These are phyloP conservation scores for Blumeria graminis DNA, from an alignment of 2,329 filamentous ascomycete genomes.

Conservation along the genomic window DNA sequence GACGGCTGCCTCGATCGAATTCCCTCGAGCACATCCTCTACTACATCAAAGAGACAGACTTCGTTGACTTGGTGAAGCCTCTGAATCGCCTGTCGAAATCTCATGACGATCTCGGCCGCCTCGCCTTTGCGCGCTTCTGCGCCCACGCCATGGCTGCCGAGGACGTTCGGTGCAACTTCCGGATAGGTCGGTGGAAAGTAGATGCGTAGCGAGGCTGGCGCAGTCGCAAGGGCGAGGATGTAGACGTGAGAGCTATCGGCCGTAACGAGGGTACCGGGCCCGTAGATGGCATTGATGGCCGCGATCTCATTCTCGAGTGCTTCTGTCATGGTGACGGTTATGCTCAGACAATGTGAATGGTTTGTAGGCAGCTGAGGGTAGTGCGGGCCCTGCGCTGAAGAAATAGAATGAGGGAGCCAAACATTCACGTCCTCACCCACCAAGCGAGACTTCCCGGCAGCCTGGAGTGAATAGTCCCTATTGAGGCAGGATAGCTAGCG, in stretches of 20 bases:
- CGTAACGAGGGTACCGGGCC: slow-evolving; percentile 31
- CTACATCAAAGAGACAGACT: slow-evolving; percentile 77
- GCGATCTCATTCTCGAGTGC: slow-evolving; percentile 47
- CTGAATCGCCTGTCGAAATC: slow-evolving; percentile 41
- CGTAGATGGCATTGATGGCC: slow-evolving; percentile 70
- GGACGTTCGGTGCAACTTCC: slow-evolving; percentile 41
- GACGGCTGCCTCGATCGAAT: not conserved
- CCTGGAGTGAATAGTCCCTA: too few relatives aligned
- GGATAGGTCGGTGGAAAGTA: slow-evolving; percentile 57
- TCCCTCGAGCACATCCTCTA: slow-evolving; percentile 39
- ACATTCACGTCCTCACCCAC: too few relatives aligned
- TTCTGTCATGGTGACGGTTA: slow-evolving; percentile 11
- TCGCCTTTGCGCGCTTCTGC: slow-evolving; percentile 42
- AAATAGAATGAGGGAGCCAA: too few relatives aligned
- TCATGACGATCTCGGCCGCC: slow-evolving; percentile 42
- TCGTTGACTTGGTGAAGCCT: slow-evolving; percentile 46
- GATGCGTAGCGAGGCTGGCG: slow-evolving; percentile 31
- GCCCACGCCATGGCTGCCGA: slow-evolving; percentile 60
- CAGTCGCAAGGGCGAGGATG: slow-evolving; percentile 39
- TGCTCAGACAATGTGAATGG: not conserved
- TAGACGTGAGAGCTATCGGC: slow-evolving; percentile 23
- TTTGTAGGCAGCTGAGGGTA: not conserved
- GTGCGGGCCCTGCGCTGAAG: not conserved
- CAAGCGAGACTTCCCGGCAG: too few relatives aligned
- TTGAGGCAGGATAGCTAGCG: too few relatives aligned